A percentile compares a stretch with the other conserved stretches of the same genome.
These are phyloP conservation scores for Furcasterigmium sp. DNA, from an alignment of 2,329 filamentous ascomycete genomes.

Conservation along the genomic window DNA sequence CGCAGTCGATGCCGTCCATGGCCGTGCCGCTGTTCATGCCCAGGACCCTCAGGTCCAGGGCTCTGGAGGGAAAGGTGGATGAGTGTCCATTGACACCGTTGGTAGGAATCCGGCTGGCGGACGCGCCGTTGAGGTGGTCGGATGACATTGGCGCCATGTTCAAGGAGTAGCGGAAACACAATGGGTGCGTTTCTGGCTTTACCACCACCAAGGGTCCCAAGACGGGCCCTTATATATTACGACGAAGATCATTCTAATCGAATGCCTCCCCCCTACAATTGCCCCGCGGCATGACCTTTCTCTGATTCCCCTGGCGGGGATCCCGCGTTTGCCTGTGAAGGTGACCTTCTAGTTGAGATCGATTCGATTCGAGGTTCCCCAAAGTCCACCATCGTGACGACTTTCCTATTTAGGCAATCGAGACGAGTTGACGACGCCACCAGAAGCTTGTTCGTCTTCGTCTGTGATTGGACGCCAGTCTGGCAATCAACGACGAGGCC, in stretches of 20 bases:
- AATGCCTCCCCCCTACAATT: too few relatives aligned
- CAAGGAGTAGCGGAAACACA: neutral
- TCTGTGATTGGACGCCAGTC: too few relatives aligned
- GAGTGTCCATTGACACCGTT: neutral
- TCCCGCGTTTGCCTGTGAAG: too few relatives aligned
- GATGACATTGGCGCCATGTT: neutral
- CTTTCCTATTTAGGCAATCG: conserved; percentile 4
- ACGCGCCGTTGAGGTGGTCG: neutral
- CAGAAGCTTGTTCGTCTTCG: too few relatives aligned
- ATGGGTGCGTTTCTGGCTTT: neutral
- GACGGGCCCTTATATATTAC: too few relatives aligned
- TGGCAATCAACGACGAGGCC: too few relatives aligned
- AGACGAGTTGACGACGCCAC: neutral
- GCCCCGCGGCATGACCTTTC: neutral
- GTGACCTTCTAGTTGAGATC: too few relatives aligned
- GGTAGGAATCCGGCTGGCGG: neutral
- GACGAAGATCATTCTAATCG: too few relatives aligned
- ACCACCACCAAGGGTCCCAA: neutral
- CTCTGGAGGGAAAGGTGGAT: too few relatives aligned
- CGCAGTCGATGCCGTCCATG: conserved; percentile 49
- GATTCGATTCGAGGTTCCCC: too few relatives aligned
- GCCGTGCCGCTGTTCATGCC: conserved; percentile 6
- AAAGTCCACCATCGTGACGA: conserved; percentile 3
- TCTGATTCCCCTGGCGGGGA: too few relatives aligned
- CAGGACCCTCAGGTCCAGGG: conserved; percentile 2